Base-by-base conservation (phyloP, 2,329 filamentous ascomycete genomes). In the Tolypocladium amazonense region DNA sequence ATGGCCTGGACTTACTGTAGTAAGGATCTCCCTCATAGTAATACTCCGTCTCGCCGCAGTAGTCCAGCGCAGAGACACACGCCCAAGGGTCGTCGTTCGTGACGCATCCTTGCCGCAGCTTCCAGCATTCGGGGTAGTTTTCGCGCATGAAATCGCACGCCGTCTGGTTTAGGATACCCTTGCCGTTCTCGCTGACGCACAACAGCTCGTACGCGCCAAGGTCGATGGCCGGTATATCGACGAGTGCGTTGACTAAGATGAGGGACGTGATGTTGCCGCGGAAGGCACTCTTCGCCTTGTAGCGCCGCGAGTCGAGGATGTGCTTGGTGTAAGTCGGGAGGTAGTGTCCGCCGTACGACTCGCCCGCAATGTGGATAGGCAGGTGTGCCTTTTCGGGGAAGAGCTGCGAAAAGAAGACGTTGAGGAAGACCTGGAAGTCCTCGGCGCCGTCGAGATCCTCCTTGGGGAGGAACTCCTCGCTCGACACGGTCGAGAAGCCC, bases 341-440 rank as follows among this genome's bases (percentile, higher is more conserved):
- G 50, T 53, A 53, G 50, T 53, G 50, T 4, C 50, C 50, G 8
- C 50, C 50, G 18, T 53, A 60, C 37, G 60, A 62, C 62, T 80
- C 78, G 1, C 78, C 77, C 0, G 77, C 74, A 35, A 81, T 73
- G 55, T 79, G 74, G 39, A 81, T 72, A 9, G 75, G 69, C 4
- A 68, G 65, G 1, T 70, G 56, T 43, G 63, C 62, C 33, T 75
- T 65, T 15, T 75, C 65, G 0, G 78, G 77, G 59, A 80, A 80
- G 5, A 58, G 56, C 2, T 77, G 72, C 33, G 67, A 71, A 18
- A 76, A 70, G 60, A 80, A 79, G 5, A 79, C 64, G 61, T 79
- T 76, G 53, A 81, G 66, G 62, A 80, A 80, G 50, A 73, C 67
- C 62, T 79, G 75, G 71, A 80, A 76, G 65, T 80, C 78, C 56